Evolutionary conservation across 2,329 filamentous ascomycete species (phyloP).

Genomic region (Penicillium oxalicum): DNA sequence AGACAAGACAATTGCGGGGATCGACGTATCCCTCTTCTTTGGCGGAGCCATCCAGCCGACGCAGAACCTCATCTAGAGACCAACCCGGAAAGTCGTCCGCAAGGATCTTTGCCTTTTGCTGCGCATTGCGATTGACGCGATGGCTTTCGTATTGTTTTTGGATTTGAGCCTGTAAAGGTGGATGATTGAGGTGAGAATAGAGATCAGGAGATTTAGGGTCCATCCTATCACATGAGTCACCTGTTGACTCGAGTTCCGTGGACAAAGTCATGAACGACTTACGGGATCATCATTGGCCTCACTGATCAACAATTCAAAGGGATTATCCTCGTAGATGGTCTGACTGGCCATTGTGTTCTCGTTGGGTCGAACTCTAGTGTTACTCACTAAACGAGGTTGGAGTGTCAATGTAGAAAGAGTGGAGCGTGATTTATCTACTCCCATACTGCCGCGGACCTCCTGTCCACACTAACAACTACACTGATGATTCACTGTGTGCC

Average conservation of each 20-base stretch:
- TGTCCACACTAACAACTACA: too few relatives aligned
- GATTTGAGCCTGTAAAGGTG: slow-evolving; percentile 43
- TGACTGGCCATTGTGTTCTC: background rate
- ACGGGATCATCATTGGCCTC: slow-evolving; percentile 12
- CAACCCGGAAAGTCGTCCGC: slow-evolving; percentile 58
- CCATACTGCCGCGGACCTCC: too few relatives aligned
- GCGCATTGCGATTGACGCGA: slow-evolving; percentile 64
- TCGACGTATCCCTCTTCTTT: slow-evolving; percentile 67
- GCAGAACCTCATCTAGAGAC: slow-evolving; percentile 65
- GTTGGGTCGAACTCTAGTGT: too few relatives aligned
- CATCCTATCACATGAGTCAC: too few relatives aligned
- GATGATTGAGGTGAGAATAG: too few relatives aligned
- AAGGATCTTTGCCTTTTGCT: slow-evolving; percentile 69
- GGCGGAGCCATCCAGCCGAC: slow-evolving; percentile 58
- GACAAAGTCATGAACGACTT: background rate
- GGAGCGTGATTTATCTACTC: too few relatives aligned
- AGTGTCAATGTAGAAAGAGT: too few relatives aligned
- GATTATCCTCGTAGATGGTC: slow-evolving; percentile 15
- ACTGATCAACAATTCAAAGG: slow-evolving; percentile 13
- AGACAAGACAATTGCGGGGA: slow-evolving; percentile 70
- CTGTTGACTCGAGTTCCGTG: background rate
- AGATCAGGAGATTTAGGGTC: too few relatives aligned
- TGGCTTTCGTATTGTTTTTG: slow-evolving; percentile 66
- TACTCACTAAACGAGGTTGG: too few relatives aligned
- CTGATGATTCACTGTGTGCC: too few relatives aligned